These are phyloP conservation scores for Clathrospora elynae DNA, from an alignment of 2,329 filamentous ascomycete genomes.

Conservation along the genomic window DNA sequence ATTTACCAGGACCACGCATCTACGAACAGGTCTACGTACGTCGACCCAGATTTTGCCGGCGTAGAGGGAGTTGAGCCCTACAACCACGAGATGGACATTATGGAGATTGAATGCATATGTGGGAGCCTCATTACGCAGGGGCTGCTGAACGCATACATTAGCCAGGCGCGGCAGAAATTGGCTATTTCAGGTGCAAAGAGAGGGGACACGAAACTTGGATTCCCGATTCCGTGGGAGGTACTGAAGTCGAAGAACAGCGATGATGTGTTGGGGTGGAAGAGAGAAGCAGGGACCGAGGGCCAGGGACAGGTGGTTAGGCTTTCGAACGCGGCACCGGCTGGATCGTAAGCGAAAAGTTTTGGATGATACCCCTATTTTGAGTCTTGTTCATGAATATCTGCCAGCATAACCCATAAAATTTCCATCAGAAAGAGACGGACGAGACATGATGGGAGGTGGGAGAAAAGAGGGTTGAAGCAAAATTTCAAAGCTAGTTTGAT, in stretches of 20 bases:
- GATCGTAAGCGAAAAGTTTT: slow-evolving; percentile 19
- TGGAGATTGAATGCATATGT: slow-evolving; percentile 77
- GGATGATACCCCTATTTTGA: slow-evolving; percentile 20
- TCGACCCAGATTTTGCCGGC: slow-evolving; percentile 55
- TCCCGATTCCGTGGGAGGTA: slow-evolving; percentile 74
- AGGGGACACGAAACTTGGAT: slow-evolving; percentile 69
- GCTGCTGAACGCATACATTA: slow-evolving; percentile 81
- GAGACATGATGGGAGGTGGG: no score
- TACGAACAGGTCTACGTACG: slow-evolving; percentile 46
- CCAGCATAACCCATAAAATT: no score
- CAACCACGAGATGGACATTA: slow-evolving; percentile 55
- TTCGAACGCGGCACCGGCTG: slow-evolving; percentile 58
- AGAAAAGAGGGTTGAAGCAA: no score
- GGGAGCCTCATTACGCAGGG: slow-evolving; percentile 79
- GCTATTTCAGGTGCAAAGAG: slow-evolving; percentile 77
- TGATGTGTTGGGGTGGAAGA: slow-evolving; percentile 78
- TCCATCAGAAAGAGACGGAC: no score
- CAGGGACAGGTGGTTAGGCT: slow-evolving; percentile 63
- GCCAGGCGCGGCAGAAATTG: slow-evolving; percentile 75
- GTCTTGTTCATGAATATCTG: no score
- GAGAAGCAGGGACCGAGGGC: slow-evolving; percentile 31
- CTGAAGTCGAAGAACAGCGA: slow-evolving; percentile 66
- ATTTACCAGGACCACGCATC: slow-evolving; percentile 58
- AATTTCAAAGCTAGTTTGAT: no score
- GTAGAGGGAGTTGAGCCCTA: slow-evolving; percentile 37